A percentile compares a stretch with the other conserved stretches of the same genome.
phyloP scores from a whole-genome alignment of 345 rosid species.

The Balakata baccata region DNA sequence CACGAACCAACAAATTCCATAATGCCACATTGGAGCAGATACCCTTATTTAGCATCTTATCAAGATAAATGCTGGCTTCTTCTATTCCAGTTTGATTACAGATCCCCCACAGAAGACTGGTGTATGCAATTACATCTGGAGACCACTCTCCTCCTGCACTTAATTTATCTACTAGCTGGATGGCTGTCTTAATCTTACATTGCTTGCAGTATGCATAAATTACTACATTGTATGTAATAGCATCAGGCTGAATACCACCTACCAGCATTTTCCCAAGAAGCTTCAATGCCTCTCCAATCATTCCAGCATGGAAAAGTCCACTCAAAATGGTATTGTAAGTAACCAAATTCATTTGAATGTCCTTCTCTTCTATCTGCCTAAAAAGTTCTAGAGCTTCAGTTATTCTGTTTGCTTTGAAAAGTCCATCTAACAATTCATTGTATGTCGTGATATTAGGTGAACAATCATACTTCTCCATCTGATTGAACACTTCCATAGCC shows the following conservation, averaged over 20 bases:
- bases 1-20: constrained; percentile 64
- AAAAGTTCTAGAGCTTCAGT: constrained; percentile 47
- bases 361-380: constrained; percentile 45
- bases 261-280: constrained; percentile 60
- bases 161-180: constrained; percentile 39
- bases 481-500: constrained; percentile 49
- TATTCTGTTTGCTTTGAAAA: constrained; percentile 41
- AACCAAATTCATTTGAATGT: constrained; percentile 42
- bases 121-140: constrained; percentile 64
- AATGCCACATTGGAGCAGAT: constrained; percentile 54
- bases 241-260: constrained; percentile 53
- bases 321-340: constrained; percentile 66
- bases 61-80: constrained; percentile 43
- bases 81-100: constrained; percentile 50
- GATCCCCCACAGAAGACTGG: constrained; percentile 61
- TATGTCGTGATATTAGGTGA: constrained; percentile 58
- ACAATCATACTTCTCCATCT: constrained; percentile 53
- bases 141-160: constrained; percentile 44
- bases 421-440: constrained; percentile 67
- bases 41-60: constrained; percentile 49
- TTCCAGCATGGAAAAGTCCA: constrained; percentile 54
- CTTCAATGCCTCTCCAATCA: constrained; percentile 48
- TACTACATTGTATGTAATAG: constrained; percentile 52
- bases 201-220: constrained; percentile 53
- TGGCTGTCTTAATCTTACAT: constrained; percentile 47